Percentiles rank a stretch among this genome's conserved stretches.
Conservation (phyloP, 345 rosid genomes). For the Limnanthes douglasii region DNA sequence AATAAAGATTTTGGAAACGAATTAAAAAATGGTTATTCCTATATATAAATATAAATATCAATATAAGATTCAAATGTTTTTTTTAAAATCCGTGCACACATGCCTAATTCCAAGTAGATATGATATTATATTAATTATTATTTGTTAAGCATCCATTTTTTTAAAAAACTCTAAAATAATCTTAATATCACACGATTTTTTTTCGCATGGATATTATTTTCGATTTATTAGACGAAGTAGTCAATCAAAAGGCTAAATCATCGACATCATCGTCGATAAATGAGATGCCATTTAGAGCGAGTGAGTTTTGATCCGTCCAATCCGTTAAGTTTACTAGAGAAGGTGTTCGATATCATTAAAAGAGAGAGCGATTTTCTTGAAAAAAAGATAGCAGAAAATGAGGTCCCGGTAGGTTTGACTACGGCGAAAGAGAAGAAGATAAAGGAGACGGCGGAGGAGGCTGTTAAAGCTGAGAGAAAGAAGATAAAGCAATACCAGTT, state of each 20-base stretch:
- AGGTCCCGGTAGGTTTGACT: constrained; percentile 28
- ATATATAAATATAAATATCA: too few relatives aligned
- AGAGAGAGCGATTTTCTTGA: constrained; percentile 50
- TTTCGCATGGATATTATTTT: constrained; percentile 82
- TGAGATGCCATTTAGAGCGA: constrained; percentile 27
- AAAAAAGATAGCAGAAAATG: constrained; percentile 45
- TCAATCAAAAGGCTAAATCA: constrained; percentile 8
- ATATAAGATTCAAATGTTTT: too few relatives aligned
- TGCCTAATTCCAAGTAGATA: too few relatives aligned
- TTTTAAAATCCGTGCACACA: too few relatives aligned
- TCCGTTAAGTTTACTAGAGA: constrained; percentile 52
- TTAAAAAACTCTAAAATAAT: too few relatives aligned
- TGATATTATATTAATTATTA: too few relatives aligned
- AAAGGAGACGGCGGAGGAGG: constrained; percentile 18
- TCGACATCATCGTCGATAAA: constrained; percentile 3
- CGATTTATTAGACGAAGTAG: constrained; percentile 35
- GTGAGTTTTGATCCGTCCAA: constrained; percentile 43
- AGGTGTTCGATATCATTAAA: constrained; percentile 46
- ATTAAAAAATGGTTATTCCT: too few relatives aligned
- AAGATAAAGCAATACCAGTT: constrained; percentile 4
- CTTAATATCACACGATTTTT: too few relatives aligned
- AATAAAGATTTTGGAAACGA: too few relatives aligned
- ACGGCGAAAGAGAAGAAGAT: constrained; percentile 28
- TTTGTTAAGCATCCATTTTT: too few relatives aligned
- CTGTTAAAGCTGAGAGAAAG: constrained; percentile 10